A percentile compares a stretch with the other conserved stretches of the same genome.
These are phyloP conservation scores for Picea abies DNA, from an alignment of 83 land plant genomes.

Conservation along the genomic window DNA sequence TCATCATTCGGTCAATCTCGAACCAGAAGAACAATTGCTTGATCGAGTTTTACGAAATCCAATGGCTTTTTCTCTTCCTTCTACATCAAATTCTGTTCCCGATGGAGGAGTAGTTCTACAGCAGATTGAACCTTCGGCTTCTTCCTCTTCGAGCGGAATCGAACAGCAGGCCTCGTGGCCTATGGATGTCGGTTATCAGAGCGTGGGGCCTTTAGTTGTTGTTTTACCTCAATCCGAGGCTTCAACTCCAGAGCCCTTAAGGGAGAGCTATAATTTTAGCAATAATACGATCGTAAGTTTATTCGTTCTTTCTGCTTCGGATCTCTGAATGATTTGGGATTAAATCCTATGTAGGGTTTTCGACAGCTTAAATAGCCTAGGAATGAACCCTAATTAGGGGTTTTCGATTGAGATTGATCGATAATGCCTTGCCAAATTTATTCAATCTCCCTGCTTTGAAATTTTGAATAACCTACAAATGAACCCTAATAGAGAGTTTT, in stretches of 20 bases:
- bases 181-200: neutral
- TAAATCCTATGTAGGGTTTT: no score
- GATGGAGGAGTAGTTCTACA: no score
- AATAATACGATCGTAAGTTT: constrained; percentile 11
- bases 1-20: no score
- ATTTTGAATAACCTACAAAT: no score
- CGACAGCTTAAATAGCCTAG: no score
- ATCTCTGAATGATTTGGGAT: no score
- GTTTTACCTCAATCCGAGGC: neutral
- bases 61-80: no score
- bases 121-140: no score
- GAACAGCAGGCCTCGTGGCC: neutral
- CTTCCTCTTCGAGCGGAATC: neutral
- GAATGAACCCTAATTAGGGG: neutral
- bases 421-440: neutral
- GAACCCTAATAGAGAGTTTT: no score
- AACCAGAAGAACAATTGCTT: no score
- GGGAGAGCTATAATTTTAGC: neutral
- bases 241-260: neutral
- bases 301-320: neutral
- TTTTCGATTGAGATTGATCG: neutral
- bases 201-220: neutral
- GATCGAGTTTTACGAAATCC: no score
- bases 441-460: neutral
- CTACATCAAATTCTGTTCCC: no score